Base-by-base conservation (phyloP, 2,329 filamentous ascomycete species). In the Dichotomopilus funicola region DNA sequence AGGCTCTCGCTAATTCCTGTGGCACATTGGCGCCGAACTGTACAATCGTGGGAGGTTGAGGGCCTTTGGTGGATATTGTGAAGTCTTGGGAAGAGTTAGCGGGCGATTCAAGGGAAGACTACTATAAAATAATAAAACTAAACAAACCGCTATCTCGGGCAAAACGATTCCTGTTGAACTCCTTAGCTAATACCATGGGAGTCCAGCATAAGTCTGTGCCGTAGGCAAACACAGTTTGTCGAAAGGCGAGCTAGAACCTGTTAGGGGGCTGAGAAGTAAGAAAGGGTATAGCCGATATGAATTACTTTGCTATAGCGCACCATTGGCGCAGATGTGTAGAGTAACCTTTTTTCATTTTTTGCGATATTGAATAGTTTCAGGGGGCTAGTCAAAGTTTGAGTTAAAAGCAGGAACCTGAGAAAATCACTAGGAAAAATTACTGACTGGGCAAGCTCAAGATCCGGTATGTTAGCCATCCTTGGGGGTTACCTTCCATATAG, bases 151-250 rank as follows among this genome's bases (percentile, higher is more conserved):
- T 83, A 59, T 85, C 79, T 54, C 83, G 74, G 49, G 83, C 83
- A 61, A 80, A 71, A 19, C 70, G 66, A 63, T 74, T 85, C 31
- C 83, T 75, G 70, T 86, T 86, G 67, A 86, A 87, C 65, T 86
- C 83, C 64, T 86, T 86, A 51, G 83, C 82, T 3, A 86, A 72
- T 53, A 86, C 81, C 86, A 88, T 88, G 44, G 86, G 86, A 2
- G 85, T 87, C 80, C 85, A 88, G 61, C 80, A 83, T 6, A 88
- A 67, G 66, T 88, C 85, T 12, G 80, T 79, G 48, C 79, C 81
- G 67, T 86, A 88, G 48, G 79, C 73, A 59, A 82, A 77, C 3
- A 85, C 81, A 0, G 85, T 84, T 62, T 87, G 79, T 48, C 86
- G 79, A 65, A 89, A 88, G 46, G 86, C 85, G 43, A 88, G 77